Evolutionary conservation across 148 eudicot species (phyloP), one percentile per base, ranked within the genome.

Genomic region (Silene latifolia): DNA sequence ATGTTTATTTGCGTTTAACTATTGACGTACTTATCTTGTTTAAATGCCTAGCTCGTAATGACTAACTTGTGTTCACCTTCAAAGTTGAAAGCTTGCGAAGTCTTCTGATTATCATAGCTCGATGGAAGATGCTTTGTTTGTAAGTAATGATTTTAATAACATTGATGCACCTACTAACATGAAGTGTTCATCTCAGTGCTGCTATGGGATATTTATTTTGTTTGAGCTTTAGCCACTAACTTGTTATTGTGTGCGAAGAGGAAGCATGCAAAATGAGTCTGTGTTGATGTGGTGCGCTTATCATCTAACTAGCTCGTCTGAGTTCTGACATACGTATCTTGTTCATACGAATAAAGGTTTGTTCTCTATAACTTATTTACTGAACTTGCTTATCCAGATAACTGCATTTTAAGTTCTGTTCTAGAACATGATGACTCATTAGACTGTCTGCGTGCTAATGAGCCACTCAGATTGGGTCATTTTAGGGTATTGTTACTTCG

Each of bases 211-310:
- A n/a, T n/a, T n/a, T n/a, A n/a, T n/a, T n/a, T n/a, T n/a, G n/a
- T n/a, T n/a, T n/a, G n/a, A n/a, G n/a, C n/a, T n/a, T n/a, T n/a
- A n/a, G n/a, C n/a, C n/a, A n/a, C 44, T 70, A 25, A 70, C 61
- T 70, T 42, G 67, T 73, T 44, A 64, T 72, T 73, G 56, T 6
- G 21, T 53, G 19, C 27, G 73, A 25, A 70, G 20, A 51, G 51
- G 73, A 48, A 69, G 59, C 72, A 47, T 7, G 21, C 32, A 66
- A 24, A 70, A 7, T 4, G 32, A 54, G 61, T 70, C 48, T 56
- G 3, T 7, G 18, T 7, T 27, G 63, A 60, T 21, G 63, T 60
- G 27, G n/a, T 25, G 17, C 35, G 67, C 42, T 15, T 63, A 12
- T 27, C 42, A 14, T 13, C 67, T 63, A 29, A 63, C 32, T 27